Base-by-base conservation (phyloP, 345 rosid species). In the Gynandropsis gynandra region DNA sequence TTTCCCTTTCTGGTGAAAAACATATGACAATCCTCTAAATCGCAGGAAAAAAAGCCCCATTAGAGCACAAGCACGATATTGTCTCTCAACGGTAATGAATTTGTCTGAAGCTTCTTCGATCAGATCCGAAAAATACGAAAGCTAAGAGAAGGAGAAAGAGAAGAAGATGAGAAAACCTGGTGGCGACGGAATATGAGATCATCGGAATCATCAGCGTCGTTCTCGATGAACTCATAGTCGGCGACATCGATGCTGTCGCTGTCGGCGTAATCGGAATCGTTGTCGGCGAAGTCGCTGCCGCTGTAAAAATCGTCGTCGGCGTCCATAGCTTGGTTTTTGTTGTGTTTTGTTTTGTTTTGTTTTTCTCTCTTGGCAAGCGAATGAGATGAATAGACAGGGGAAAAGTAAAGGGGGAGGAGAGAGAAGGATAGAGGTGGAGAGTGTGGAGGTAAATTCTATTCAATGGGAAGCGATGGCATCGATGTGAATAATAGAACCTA, bases 251-350 rank as follows among this genome's bases (percentile, higher is more conserved):
- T 79, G 55, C 71, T 77, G 16, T 80, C 80, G 66, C 63, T 67
- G 42, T 72, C 83, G 38, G 62, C 56, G 47, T 52, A 62, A 42
- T 37, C 67, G 14, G 54, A 65, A 4, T 72, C 76, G 54, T 74
- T 87, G 11, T 74, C 87, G 24, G 70, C 74, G 53, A 58, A 80
- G 13, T 76, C 90, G 31, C 75, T 78, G 58, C 88, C 90, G 67
- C 88, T 78, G 64, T 86, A 86, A 77, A 80, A 82, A 68, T 76
- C 85, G 35, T 85, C 95, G 41, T 81, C 89, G 32, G 69, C 87
- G 1, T 66, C 71, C 71, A 66, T n/a, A n/a, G n/a, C n/a, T n/a
- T n/a, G n/a, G n/a, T n/a, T n/a, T n/a, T n/a, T n/a, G n/a, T n/a
- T n/a, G n/a, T n/a, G n/a, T 66, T 13, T 24, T 2, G 2, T 24